Base-by-base conservation (phyloP, 208 protist genomes). In the Trypanosoma scelopori region DNA sequence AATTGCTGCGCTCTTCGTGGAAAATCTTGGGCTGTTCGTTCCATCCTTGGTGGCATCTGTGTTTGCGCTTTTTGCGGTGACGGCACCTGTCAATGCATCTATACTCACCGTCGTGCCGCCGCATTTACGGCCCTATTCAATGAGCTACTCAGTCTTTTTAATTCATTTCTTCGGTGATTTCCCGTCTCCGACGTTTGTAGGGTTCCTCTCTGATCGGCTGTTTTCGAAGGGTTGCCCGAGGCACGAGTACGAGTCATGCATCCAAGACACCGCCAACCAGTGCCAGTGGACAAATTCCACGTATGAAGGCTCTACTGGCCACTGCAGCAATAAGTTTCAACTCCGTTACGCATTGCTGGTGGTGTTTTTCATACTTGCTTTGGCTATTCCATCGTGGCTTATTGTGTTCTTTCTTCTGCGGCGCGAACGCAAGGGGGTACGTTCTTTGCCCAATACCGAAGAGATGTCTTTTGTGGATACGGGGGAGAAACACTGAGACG, bases 81-180 rank as follows among this genome's bases (percentile, higher is more conserved):
- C 87, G 16, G 88, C 89, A 27, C 91, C 89, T 3, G 64, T 93
- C 25, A 96, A 94, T 59, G 82, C 87, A 7, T 49, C 81, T 23
- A 78, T 94, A 42, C 65, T 96, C 16, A 81, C 67, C 1, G 63
- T 87, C 13, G 91, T 94, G 15, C 76, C 81, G 43, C n/a, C 18
- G 2, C 60, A 72, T 23, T 58, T 95, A 41, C 86, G 86, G 0
- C 85, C 85, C n/a, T 92, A 92, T 69, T 87, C 89, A 20, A 78
- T 95, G 47, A 85, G 82, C 72, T 92, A 88, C 64, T 89, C 74
- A 30, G 89, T 96, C 23, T 89, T 97, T 45, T 22, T 89, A 23
- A 94, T 96, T 58, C 93, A 97, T 71, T 41, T 85, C 18, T 69
- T 94, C 0, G 93, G 91, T 20, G 89, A 96, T 70, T 93, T 96